Percentiles rank a stretch among this genome's conserved stretches.
These are phyloP conservation scores for Diaporthe ampelina DNA, from an alignment of 2,329 filamentous ascomycete genomes.

Conservation along the genomic window DNA sequence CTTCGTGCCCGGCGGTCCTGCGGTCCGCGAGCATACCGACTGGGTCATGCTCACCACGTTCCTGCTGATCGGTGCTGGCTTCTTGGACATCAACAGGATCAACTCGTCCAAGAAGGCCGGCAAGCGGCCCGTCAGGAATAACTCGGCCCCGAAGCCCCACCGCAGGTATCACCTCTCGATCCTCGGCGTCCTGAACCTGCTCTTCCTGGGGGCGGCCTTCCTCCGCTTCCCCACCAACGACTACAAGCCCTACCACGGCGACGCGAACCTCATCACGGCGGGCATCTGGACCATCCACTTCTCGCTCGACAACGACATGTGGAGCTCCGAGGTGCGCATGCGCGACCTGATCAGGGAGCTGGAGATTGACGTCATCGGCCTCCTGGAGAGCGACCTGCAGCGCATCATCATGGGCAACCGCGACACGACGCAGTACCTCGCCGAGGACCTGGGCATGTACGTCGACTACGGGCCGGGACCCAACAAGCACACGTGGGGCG, in stretches of 20 bases:
- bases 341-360: slow-evolving; percentile 90
- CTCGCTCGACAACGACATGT: slow-evolving; percentile 98
- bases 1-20: slow-evolving; percentile 93
- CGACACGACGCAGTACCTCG: slow-evolving; percentile 93
- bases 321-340: slow-evolving; percentile 95
- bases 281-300: slow-evolving; percentile 99
- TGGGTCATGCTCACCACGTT: slow-evolving; percentile 94
- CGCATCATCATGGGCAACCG: slow-evolving; percentile 99
- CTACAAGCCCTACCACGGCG: slow-evolving; percentile 89
- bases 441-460: slow-evolving; percentile 98
- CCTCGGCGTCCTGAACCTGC: slow-evolving; percentile 81
- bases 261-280: slow-evolving; percentile 89
- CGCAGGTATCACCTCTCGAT: slow-evolving; percentile 68
- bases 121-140: slow-evolving; percentile 48
- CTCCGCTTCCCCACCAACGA: slow-evolving; percentile 93
- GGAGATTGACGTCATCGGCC: slow-evolving; percentile 97
- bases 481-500: slow-evolving; percentile 99
- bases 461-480: slow-evolving; percentile 97
- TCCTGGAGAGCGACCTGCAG: slow-evolving; percentile 93
- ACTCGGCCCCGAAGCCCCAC: slow-evolving; percentile 52
- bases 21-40: slow-evolving; percentile 94
- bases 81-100: slow-evolving; percentile 77
- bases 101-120: slow-evolving; percentile 59
- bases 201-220: slow-evolving; percentile 86
- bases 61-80: slow-evolving; percentile 85